Base-by-base conservation (phyloP, 2,329 filamentous ascomycete genomes). In the Aspergillus ochraceoroseus region DNA sequence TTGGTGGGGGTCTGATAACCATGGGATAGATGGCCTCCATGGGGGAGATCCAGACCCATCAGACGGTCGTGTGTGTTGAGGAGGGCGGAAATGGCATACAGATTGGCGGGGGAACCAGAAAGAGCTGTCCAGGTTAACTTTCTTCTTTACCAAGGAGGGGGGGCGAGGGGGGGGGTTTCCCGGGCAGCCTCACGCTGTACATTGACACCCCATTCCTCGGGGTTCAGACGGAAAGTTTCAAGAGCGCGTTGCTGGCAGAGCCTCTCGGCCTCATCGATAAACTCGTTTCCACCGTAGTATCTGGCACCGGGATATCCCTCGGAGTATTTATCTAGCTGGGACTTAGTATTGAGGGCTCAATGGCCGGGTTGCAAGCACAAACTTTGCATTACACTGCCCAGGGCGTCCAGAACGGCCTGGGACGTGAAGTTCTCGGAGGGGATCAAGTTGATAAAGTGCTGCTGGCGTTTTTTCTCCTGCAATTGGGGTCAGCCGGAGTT, bases 381-480 rank as follows among this genome's bases (percentile, higher is more conserved):
- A 89, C 86, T 95, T 67, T 94, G 88, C 88, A 95, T 95, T 38
- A 89, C 84, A 73, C 87, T 94, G 52, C 88, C 88, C 46, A 95
- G 74, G 22, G 88, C 87, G 74, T 95, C 88, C 41, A 95, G 77
- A 13, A 95, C 88, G 19, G 88, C 87, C 66, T 94, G 86, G 5
- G 88, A 94, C 17, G 88, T 95, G 61, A 95, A 94, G 71, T 95
- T 95, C 70, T 95, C 88, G 5, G 88, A 95, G 13, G 88, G 88
- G 53, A 95, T 95, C 43, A 95, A 75, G 68, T 96, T 96, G 72
- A 98, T 95, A 61, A 95, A 98, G 67, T 96, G 88, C 69, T 95
- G 94, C 68, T 98, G 92, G 54, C 92, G 80, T 54, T 77, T 78
- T 79, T 96, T 96, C 74, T 98, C 92, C 87, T 95, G 55, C 4